These are phyloP conservation scores for Arabis hirsuta DNA, from an alignment of 345 rosid species.

Conservation along the genomic window DNA sequence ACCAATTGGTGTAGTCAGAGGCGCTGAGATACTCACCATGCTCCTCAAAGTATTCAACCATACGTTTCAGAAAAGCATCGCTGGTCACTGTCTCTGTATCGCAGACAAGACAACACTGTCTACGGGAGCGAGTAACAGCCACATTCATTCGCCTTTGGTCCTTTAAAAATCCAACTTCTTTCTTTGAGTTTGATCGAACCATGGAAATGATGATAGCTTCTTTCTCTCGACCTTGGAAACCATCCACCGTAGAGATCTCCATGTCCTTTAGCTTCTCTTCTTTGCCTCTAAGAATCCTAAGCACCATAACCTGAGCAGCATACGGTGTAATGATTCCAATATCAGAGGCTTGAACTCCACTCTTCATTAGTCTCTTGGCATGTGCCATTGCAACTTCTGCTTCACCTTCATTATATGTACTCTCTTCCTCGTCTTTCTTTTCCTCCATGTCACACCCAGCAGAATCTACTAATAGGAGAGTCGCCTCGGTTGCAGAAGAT, in stretches of 20 bases:
- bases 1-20: constrained; percentile 62
- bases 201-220: constrained; percentile 94
- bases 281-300: constrained; percentile 70
- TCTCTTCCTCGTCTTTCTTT: constrained; percentile 98
- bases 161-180: constrained; percentile 88
- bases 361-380: constrained; percentile 74
- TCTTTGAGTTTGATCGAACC: constrained; percentile 92
- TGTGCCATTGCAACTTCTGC: constrained; percentile 90
- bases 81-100: constrained; percentile 83
- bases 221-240: constrained; percentile 97
- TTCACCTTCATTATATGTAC: constrained; percentile 95
- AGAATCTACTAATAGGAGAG: constrained; percentile 78
- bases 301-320: constrained; percentile 91
- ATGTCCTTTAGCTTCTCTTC: constrained; percentile 76
- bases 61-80: constrained; percentile 74
- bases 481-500: constrained; percentile 79
- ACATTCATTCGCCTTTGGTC: constrained; percentile 92
- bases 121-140: constrained; percentile 91
- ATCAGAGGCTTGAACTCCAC: constrained; percentile 81
- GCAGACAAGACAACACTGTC: constrained; percentile 90
- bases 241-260: constrained; percentile 96
- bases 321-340: constrained; percentile 94
- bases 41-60: constrained; percentile 86
- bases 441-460: constrained; percentile 99
- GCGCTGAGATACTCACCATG: constrained; percentile 92